These are phyloP conservation scores for Ogataea nonfermentans DNA, from an alignment of 805 yeast species.

Conservation along the genomic window DNA sequence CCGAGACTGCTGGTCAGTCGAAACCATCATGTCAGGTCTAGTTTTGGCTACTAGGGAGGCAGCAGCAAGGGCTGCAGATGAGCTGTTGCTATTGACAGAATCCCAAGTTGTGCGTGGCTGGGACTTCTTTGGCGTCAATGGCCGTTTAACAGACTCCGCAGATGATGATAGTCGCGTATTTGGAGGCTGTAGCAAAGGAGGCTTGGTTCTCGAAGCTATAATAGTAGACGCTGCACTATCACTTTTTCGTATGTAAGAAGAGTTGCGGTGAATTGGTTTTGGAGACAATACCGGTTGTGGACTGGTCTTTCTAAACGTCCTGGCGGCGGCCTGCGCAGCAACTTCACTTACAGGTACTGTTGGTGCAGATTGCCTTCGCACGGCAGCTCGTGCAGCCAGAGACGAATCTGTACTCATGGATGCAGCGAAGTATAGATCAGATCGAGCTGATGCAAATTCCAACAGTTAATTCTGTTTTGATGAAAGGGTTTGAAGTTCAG, in stretches of 20 bases:
- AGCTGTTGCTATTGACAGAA: constrained; percentile 28
- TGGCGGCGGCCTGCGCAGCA: constrained; percentile 28
- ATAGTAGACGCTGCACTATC: constrained; percentile 2
- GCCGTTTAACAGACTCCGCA: constrained; percentile 8
- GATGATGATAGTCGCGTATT: constrained; percentile 7
- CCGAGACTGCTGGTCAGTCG: constrained; percentile 10
- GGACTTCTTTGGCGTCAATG: constrained; percentile 8
- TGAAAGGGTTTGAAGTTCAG: neutral
- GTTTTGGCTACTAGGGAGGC: constrained; percentile 36
- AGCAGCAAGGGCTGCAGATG: constrained; percentile 36
- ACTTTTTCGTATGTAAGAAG: neutral
- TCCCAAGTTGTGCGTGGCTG: constrained; percentile 27
- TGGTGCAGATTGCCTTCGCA: constrained; percentile 13
- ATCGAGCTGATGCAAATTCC: too few relatives aligned
- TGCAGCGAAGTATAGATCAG: neutral
- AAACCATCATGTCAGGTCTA: constrained; percentile 29
- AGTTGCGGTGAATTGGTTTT: neutral
- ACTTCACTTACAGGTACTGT: constrained; percentile 9
- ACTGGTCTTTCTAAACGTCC: constrained; percentile 25
- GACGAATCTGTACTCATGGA: constrained; percentile 14
- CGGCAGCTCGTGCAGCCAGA: constrained; percentile 16
- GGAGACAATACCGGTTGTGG: constrained; percentile 4
- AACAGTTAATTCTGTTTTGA: neutral
- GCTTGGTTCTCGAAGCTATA: neutral
- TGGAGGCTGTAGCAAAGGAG: constrained; percentile 3